Percentiles rank a stretch among this genome's conserved stretches.
phyloP scores from a whole-genome alignment of 768 basidiomycete species.

The Rhizopogon sp. region DNA sequence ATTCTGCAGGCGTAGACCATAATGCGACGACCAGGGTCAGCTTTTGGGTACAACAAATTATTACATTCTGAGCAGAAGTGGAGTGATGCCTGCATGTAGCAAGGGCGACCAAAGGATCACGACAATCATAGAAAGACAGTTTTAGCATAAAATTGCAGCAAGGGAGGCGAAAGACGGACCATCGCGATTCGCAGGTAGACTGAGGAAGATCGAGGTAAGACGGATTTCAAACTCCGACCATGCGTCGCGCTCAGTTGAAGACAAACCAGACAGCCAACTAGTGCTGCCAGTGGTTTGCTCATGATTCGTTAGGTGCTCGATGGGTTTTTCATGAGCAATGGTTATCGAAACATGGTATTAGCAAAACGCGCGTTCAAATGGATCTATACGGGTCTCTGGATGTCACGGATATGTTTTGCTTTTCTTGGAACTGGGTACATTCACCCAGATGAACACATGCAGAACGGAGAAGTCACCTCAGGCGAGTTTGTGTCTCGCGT shows the following conservation, averaged over 20 bases:
- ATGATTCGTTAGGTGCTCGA: not conserved
- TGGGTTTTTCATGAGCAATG: not conserved
- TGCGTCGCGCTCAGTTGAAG: not conserved
- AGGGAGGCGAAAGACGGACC: slow-evolving; percentile 17
- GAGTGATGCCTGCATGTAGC: slow-evolving; percentile 58
- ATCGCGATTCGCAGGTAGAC: slow-evolving; percentile 4
- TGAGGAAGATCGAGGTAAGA: slow-evolving; percentile 8
- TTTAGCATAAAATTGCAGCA: slow-evolving; percentile 12
- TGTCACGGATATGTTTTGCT: slow-evolving; percentile 25
- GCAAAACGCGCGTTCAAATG: slow-evolving; percentile 11
- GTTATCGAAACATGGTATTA: slow-evolving; percentile 7
- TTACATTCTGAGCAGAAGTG: slow-evolving; percentile 95
- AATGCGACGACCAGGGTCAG: slow-evolving; percentile 76
- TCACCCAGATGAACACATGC: slow-evolving; percentile 38
- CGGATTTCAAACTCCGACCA: slow-evolving; percentile 24
- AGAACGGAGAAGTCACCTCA: slow-evolving; percentile 34
- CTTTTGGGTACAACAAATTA: slow-evolving; percentile 91
- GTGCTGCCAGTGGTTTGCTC: not conserved
- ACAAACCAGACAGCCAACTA: too few relatives aligned
- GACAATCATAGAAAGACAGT: not conserved
- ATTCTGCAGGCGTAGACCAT: slow-evolving; percentile 93
- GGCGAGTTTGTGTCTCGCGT: slow-evolving; percentile 17
- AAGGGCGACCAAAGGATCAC: not conserved
- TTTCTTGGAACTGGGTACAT: slow-evolving; percentile 32
- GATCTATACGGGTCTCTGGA: slow-evolving; percentile 20